Evolutionary conservation across 139 green algal species (phyloP), one percentile per base, ranked within the genome.

Genomic region (Tetradesmus obliquus): DNA sequence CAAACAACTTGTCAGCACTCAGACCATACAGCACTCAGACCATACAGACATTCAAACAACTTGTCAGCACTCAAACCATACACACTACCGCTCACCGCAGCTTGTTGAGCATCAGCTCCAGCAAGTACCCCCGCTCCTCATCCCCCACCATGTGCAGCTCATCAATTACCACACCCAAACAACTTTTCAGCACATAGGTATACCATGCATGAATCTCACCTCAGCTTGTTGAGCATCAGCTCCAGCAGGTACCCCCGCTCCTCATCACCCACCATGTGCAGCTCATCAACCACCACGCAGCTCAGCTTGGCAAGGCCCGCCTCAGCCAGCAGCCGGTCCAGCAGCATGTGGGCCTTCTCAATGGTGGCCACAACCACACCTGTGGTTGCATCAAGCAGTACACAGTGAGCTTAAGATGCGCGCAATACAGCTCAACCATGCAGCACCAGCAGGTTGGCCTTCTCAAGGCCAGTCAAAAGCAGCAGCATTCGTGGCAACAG

Each of bases 61-160:
- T 45, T 45, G 32, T 45, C 32, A 45, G 32, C 32, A 45, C 32
- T 45, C 32, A 45, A 45, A 45, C 32, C 32, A 45, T 45, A 45
- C 32, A 45, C 92, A 45, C 32, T 45, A 45, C 32, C 32, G 10
- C 62, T 12, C 62, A 72, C 62, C 62, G 62, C 62, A 99, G 94
- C 94, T 99, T 99, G 74, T 97, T 99, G 24, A 99, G 95, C 93
- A 99, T 93, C 12, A 99, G 95, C 95, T 99, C 98, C 90, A 99
- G 95, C 88, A 98, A 93, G 92, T 98, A 98, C n/a, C 98, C 98
- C 57, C 97, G 93, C 84, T 96, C 93, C 72, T 94, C 87, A 66
- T 99, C 97, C 9, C 95, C 97, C 57, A 66, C 57, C 57, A 66
- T 66, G 57, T 66, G 57, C 57, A 66, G 57, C 57, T 66, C 57